Percentiles rank a stretch among this genome's conserved stretches.
Evolutionary conservation across 2,329 filamentous ascomycete species (phyloP).

Genomic region (Zopfia rhizophila): DNA sequence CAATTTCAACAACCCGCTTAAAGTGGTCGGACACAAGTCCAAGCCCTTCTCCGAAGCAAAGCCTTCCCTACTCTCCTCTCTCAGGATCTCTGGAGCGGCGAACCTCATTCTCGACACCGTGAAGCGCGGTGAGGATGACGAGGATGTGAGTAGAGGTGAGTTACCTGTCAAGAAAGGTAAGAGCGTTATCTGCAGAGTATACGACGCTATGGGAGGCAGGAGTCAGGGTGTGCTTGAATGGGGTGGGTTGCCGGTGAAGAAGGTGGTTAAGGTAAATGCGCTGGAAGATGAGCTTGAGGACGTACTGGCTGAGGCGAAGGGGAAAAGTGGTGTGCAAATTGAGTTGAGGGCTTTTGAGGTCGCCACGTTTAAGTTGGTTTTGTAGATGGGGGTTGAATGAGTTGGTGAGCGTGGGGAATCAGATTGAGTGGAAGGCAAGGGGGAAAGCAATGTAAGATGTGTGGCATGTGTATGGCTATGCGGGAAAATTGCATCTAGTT

Average conservation of each 20-base stretch:
- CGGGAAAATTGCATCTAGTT: no score
- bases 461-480: no score
- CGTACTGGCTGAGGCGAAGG: conserved; percentile 58
- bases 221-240: conserved; percentile 76
- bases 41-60: conserved; percentile 39
- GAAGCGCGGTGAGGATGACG: conserved; percentile 78
- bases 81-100: conserved; percentile 71
- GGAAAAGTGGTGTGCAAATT: conserved; percentile 64
- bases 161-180: conserved; percentile 73
- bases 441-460: no score
- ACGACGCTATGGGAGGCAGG: conserved; percentile 87
- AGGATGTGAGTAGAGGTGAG: conserved; percentile 62
- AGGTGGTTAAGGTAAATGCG: conserved; percentile 84
- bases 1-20: conserved; percentile 88
- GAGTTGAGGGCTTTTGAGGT: conserved; percentile 83
- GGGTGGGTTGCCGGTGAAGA: conserved; percentile 73
- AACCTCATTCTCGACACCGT: conserved; percentile 86
- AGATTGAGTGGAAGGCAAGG: no score
- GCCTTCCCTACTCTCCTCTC: conserved; percentile 59
- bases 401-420: no score
- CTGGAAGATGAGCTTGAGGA: conserved; percentile 85
- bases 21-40: conserved; percentile 55
- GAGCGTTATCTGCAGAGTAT: conserved; percentile 85
- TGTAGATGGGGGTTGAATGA: conserved; percentile 14
- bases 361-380: conserved; percentile 75